Evolutionary conservation across 2,329 filamentous ascomycete genomes (phyloP).

Genomic region (Xylaria sp.): DNA sequence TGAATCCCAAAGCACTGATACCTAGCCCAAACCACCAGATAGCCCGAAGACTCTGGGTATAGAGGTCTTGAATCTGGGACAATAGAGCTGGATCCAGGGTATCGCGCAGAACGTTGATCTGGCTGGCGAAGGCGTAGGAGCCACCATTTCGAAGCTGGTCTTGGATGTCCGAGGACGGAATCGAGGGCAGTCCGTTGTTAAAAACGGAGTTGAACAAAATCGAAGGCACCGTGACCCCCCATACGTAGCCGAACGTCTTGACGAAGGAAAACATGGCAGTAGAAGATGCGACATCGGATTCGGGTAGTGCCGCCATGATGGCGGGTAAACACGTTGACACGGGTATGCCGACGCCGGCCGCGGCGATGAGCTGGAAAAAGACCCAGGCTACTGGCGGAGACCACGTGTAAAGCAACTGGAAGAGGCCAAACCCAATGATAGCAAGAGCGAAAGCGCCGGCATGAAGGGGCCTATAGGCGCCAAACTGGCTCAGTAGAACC

Average conservation of each 20-base stretch:
- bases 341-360: constrained; percentile 35
- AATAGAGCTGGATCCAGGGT: no score
- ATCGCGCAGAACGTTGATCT: not conserved
- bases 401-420: constrained; percentile 34
- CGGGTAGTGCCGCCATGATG: not conserved
- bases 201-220: constrained; percentile 1
- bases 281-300: not conserved
- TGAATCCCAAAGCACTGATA: not conserved
- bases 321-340: not conserved
- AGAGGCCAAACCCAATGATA: constrained; percentile 36
- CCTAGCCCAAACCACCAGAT: constrained; percentile 5
- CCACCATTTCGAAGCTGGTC: not conserved
- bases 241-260: not conserved
- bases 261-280: not conserved
- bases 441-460: constrained; percentile 38
- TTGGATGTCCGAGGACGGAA: not conserved
- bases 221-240: not conserved
- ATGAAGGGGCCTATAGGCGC: constrained; percentile 42
- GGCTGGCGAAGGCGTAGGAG: constrained; percentile 13
- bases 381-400: constrained; percentile 39
- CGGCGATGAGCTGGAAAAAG: constrained; percentile 39
- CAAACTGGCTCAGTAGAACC: constrained; percentile 41
- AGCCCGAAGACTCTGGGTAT: not conserved
- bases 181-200: not conserved
- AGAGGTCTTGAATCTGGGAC: not conserved